Base-by-base conservation (phyloP, 176 grass and related monocot species). In the Puya raimondii region DNA sequence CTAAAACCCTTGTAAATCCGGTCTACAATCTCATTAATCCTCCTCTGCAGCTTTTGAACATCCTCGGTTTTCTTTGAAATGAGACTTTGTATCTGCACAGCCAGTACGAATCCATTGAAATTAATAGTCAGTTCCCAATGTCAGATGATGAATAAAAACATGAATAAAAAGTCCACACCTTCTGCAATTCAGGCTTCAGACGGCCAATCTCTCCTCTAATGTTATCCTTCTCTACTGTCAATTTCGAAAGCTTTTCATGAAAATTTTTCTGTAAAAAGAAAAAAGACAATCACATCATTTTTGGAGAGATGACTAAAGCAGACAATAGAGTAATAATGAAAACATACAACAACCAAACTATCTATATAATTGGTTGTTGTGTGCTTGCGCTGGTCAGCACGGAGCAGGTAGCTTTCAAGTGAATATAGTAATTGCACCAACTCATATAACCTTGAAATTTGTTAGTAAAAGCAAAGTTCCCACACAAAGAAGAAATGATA, bases 1-100 rank as follows among this genome's bases (percentile, higher is more conserved):
- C 93, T 97, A 83, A 97, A 97, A 87, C 85, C 84, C 79, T 72
- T 87, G 82, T 97, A 97, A 74, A 92, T 89, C 75, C 73, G 72
- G 64, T 97, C 93, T 53, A 97, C 86, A 56, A 97, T 97, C 71
- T 79, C 84, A 85, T 97, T 97, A 78, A 97, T 97, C 53, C 78
- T 92, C 77, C 87, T 97, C 81, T 97, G 89, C 72, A 89, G 93
- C 78, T 85, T 88, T 76, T 53, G 81, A 58, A 86, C 80, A 70
- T 97, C 86, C 68, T 82, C 68, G 48, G 87, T 85, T 72, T 86
- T 97, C 68, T 85, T 80, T 81, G 52, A 65, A 81, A 97, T 75
- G 79, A 65, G 67, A 73, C 20, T 67, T 64, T 85, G 74, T 50
- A 97, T 78, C 93, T 97, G 68, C 67, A 85, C 47, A 90, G 77